phyloP scores from a whole-genome alignment of 129 eudicot genomes.

The Ambrosia trifida region DNA sequence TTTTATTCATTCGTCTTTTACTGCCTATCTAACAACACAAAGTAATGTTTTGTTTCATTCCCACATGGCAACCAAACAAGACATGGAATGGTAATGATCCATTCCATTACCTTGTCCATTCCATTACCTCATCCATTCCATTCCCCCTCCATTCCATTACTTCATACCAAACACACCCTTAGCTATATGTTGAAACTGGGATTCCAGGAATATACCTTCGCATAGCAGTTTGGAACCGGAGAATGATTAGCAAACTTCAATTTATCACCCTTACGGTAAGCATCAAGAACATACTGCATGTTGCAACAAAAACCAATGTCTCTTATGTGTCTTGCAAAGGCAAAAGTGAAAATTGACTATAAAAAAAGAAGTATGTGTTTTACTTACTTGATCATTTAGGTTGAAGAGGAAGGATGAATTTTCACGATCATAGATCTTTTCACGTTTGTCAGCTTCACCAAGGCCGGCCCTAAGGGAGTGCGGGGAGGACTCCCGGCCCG shows the following conservation, averaged over 20 bases:
- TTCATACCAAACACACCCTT: too few species aligned
- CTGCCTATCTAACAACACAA: too few species aligned
- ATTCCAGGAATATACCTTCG: constrained; percentile 59
- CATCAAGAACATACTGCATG: constrained; percentile 94
- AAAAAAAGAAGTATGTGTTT: neutral
- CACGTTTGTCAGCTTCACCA: constrained; percentile 95
- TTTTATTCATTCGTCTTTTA: too few species aligned
- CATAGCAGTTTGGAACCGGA: constrained; percentile 97
- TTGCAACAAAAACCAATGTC: neutral
- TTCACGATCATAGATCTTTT: constrained; percentile 83
- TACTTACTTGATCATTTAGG: constrained; percentile 86
- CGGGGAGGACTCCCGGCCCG: too few species aligned
- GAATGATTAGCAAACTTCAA: constrained; percentile 98
- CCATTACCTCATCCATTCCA: too few species aligned
- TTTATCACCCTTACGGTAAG: constrained; percentile 95
- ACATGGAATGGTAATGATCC: too few species aligned
- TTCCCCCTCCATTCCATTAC: too few species aligned
- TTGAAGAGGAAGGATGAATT: constrained; percentile 85
- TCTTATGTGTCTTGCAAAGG: neutral
- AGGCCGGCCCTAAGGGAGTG: too few species aligned
- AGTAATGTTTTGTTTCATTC: too few species aligned
- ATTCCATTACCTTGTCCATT: too few species aligned
- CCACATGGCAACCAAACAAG: too few species aligned
- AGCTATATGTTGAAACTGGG: neutral
- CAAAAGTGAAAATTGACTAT: neutral